A percentile compares a stretch with the other conserved stretches of the same genome.
Conservation (phyloP, 768 basidiomycete species). For the Phaeolepiota aurea region DNA sequence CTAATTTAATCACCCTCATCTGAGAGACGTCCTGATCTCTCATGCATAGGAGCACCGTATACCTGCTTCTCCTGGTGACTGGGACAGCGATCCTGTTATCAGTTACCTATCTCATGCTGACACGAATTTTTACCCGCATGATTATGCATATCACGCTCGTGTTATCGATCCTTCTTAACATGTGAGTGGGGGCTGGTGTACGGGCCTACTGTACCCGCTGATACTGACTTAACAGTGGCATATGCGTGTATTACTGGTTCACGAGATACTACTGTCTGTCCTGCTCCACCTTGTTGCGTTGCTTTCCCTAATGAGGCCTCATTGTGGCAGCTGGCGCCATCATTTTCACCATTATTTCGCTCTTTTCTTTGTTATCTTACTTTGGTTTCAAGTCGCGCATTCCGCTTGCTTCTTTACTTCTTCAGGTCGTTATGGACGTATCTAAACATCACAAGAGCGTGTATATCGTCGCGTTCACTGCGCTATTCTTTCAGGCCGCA, state of each 20-base stretch:
- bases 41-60: slow-evolving; percentile 55
- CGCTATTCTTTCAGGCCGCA: slow-evolving; percentile 64
- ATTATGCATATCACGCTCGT: slow-evolving; percentile 76
- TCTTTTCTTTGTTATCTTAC: slow-evolving; percentile 70
- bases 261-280: slow-evolving; percentile 59
- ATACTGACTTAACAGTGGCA: slow-evolving; percentile 3
- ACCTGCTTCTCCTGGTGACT: slow-evolving; percentile 68
- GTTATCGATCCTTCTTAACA: slow-evolving; percentile 52
- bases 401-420: slow-evolving; percentile 67
- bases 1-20: slow-evolving; percentile 10
- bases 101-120: slow-evolving; percentile 56
- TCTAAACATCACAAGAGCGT: slow-evolving; percentile 78
- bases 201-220: too few relatives aligned
- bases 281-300: not conserved
- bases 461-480: slow-evolving; percentile 65
- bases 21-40: slow-evolving; percentile 1
- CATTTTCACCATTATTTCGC: slow-evolving; percentile 73
- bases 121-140: slow-evolving; percentile 60
- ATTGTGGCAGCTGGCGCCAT: slow-evolving; percentile 62
- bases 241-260: slow-evolving; percentile 54
- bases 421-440: slow-evolving; percentile 80
- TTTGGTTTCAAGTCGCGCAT: slow-evolving; percentile 67
- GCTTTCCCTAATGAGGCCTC: slow-evolving; percentile 5
- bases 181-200: too few relatives aligned
- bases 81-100: slow-evolving; percentile 64